Evolutionary conservation across 2,329 filamentous ascomycete genomes (phyloP).

Genomic region (Neodidymelliopsis sp.): DNA sequence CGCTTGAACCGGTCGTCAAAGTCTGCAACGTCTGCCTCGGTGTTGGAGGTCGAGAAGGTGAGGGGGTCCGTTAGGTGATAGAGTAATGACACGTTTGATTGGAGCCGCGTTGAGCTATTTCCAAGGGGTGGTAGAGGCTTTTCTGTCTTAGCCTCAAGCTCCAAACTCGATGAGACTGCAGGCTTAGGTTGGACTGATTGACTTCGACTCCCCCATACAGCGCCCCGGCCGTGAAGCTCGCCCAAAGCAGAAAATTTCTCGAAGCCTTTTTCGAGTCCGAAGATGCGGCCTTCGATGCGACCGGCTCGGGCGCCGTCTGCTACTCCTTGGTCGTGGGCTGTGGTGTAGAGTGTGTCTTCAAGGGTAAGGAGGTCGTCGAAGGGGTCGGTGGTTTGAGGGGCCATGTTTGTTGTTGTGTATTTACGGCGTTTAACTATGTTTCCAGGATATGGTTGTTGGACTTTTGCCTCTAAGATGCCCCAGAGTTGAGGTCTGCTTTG

Average conservation of each 20-base stretch:
- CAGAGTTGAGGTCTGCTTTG: too few relatives aligned
- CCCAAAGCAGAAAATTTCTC: conserved; percentile 89
- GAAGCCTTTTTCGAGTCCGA: conserved; percentile 91
- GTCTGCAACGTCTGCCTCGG: conserved; percentile 86
- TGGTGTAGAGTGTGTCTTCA: conserved; percentile 76
- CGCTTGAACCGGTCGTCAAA: conserved; percentile 89
- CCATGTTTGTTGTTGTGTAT: conserved; percentile 8
- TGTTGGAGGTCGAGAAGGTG: conserved; percentile 80
- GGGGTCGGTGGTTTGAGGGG: conserved; percentile 47
- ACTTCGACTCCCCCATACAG: conserved; percentile 77
- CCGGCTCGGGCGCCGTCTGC: conserved; percentile 80
- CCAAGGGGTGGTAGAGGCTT: not conserved
- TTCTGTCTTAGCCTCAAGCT: too few relatives aligned
- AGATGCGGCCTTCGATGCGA: conserved; percentile 84
- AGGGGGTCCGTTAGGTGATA: conserved; percentile 80
- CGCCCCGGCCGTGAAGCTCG: conserved; percentile 75
- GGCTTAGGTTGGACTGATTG: not conserved
- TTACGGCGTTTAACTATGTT: conserved; percentile 1
- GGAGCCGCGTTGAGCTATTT: conserved; percentile 61
- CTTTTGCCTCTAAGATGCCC: too few relatives aligned
- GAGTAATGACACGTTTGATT: conserved; percentile 78
- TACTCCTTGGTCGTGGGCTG: conserved; percentile 79
- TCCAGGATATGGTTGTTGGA: not conserved
- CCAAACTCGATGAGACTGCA: too few relatives aligned
- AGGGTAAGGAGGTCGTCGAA: conserved; percentile 66